Percentiles rank a stretch among this genome's conserved stretches.
phyloP scores from a whole-genome alignment of 768 basidiomycete species.

The Rubroboletus satanas region DNA sequence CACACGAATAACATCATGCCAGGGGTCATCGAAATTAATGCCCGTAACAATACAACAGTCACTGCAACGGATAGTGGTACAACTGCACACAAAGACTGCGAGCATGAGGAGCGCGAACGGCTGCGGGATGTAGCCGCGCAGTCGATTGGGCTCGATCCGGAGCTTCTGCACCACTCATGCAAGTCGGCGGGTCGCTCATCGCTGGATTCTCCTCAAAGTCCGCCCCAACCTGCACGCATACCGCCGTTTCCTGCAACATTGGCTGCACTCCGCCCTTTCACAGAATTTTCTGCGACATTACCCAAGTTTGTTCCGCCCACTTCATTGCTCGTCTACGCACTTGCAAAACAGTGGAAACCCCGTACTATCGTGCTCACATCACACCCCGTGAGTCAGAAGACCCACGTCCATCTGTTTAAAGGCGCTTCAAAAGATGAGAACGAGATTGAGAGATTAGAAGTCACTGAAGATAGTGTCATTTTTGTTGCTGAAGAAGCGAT shows the following conservation, averaged over 20 bases:
- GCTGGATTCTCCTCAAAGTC: constrained; percentile 17
- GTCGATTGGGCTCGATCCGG: constrained; percentile 63
- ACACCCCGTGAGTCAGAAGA: constrained; percentile 33
- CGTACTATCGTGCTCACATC: constrained; percentile 60
- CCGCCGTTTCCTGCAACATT: constrained; percentile 65
- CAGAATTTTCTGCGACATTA: constrained; percentile 49
- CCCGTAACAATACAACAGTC: constrained; percentile 29
- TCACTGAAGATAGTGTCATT: constrained; percentile 72
- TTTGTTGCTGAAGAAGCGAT: constrained; percentile 61
- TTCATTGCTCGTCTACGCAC: constrained; percentile 66
- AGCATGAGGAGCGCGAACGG: constrained; percentile 72
- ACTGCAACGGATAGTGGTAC: constrained; percentile 24
- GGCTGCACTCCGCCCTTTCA: constrained; percentile 48
- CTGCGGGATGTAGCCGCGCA: constrained; percentile 73
- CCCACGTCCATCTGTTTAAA: constrained; percentile 75
- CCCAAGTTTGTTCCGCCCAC: constrained; percentile 68
- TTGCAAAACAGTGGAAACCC: constrained; percentile 69
- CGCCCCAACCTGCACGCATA: constrained; percentile 5
- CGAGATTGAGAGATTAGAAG: constrained; percentile 71
- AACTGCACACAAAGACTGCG: constrained; percentile 40
- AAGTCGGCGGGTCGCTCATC: constrained; percentile 12
- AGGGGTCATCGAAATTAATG: constrained; percentile 71
- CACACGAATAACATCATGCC: constrained; percentile 47
- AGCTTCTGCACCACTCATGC: constrained; percentile 40
- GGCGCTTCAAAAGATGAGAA: constrained; percentile 51